These are phyloP conservation scores for Quercus agrifolia DNA, from an alignment of 306 rosid species.

Conservation along the genomic window DNA sequence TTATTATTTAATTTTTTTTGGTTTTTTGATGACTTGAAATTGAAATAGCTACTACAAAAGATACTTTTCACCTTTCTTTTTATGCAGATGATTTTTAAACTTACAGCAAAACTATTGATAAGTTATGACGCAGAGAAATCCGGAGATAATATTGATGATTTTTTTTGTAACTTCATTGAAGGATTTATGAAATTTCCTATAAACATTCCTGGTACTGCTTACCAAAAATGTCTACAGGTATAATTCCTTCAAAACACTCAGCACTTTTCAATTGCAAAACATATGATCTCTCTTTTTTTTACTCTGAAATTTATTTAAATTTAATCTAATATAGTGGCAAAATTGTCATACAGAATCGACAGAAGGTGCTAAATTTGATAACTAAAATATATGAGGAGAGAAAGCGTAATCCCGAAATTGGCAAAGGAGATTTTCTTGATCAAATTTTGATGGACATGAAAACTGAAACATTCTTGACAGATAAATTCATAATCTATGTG, in stretches of 20 bases:
- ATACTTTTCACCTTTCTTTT: too few species aligned
- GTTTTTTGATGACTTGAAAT: too few species aligned
- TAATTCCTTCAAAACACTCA: neutral
- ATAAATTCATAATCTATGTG: conserved; percentile 20
- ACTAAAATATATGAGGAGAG: conserved; percentile 28
- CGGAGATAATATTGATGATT: neutral
- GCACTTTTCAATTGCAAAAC: too few species aligned
- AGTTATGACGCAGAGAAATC: neutral
- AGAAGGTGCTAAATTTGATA: conserved; percentile 18
- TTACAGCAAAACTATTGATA: neutral
- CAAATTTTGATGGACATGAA: conserved; percentile 14
- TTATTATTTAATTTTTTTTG: too few species aligned
- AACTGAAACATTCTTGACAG: conserved; percentile 9
- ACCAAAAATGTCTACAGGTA: conserved; percentile 33
- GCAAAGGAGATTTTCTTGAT: conserved; percentile 30
- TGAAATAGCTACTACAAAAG: too few species aligned
- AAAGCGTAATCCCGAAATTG: conserved; percentile 3
- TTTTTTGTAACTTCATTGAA: conserved; percentile 10
- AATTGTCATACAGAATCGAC: neutral
- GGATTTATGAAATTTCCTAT: conserved; percentile 41
- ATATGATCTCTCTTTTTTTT: neutral
- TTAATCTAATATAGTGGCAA: neutral
- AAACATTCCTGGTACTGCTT: conserved; percentile 39
- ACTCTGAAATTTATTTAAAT: neutral
- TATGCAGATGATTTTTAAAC: neutral